Percentiles rank a stretch among this genome's conserved stretches.
phyloP scores from a whole-genome alignment of 345 rosid species.

The Citrus sp. region DNA sequence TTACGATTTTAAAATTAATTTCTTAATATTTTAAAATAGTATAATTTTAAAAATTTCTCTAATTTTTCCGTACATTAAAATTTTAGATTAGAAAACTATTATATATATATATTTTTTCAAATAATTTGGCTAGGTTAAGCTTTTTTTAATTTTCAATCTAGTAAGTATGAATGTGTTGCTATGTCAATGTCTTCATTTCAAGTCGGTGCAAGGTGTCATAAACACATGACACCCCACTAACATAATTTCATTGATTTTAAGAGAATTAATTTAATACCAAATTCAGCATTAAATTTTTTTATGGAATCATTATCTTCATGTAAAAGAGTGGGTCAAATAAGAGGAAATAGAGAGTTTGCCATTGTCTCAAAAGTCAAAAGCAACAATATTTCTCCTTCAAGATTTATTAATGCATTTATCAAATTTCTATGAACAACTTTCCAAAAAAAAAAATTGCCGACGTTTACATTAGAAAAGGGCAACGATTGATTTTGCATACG shows the following conservation, averaged over 20 bases:
- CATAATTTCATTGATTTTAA: background rate
- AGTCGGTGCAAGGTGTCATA: background rate
- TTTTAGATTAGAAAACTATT: too few relatives aligned
- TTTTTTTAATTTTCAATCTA: too few relatives aligned
- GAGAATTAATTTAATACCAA: background rate
- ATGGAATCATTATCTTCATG: background rate
- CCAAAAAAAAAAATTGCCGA: background rate
- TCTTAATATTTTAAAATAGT: too few relatives aligned
- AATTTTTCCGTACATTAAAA: too few relatives aligned
- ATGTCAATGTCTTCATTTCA: background rate
- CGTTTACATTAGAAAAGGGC: background rate
- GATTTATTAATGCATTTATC: background rate
- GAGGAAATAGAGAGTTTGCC: background rate
- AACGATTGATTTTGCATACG: background rate
- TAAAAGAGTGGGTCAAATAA: background rate
- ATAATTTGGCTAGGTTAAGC: background rate
- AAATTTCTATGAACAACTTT: background rate
- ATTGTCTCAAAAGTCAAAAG: background rate
- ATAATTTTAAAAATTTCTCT: fast-evolving
- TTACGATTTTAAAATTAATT: too few relatives aligned
- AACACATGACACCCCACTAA: background rate
- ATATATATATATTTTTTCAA: too few relatives aligned
- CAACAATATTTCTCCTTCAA: background rate
- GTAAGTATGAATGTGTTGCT: background rate
- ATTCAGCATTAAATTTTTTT: background rate